These are phyloP conservation scores for Lentinula novae-zelandiae DNA, from an alignment of 1,284 basidiomycete species.

Conservation along the genomic window DNA sequence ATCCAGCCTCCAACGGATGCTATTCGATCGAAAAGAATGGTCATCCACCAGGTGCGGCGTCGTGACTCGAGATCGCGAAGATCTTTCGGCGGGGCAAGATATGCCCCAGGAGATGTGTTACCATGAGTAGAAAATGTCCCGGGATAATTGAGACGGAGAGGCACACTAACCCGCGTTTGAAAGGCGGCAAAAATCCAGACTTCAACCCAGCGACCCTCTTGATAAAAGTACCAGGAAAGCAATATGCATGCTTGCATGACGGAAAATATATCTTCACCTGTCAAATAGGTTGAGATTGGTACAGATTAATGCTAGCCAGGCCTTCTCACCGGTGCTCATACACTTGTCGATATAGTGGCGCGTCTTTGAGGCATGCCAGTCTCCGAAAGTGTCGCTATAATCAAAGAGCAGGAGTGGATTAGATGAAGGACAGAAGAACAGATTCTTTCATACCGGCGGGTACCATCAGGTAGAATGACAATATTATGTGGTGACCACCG, in stretches of 20 bases:
- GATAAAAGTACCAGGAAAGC: conserved; percentile 85
- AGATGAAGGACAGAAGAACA: neutral
- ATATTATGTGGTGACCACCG: conserved; percentile 73
- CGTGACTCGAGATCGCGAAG: conserved; percentile 70
- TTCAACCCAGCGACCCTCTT: conserved; percentile 85
- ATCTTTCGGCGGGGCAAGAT: conserved; percentile 74
- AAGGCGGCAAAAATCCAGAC: conserved; percentile 87
- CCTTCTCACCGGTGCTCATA: conserved; percentile 40
- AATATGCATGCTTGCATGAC: conserved; percentile 83
- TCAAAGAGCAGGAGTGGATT: neutral
- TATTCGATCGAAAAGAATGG: conserved; percentile 78
- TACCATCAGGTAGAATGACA: conserved; percentile 64
- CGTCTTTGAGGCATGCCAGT: conserved; percentile 82
- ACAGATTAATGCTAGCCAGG: neutral
- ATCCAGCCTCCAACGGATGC: conserved; percentile 87
- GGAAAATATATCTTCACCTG: conserved; percentile 76
- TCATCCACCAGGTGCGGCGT: conserved; percentile 85
- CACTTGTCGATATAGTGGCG: conserved; percentile 79
- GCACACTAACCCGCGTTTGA: conserved; percentile 80
- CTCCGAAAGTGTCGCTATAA: conserved; percentile 64
- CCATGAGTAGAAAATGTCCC: conserved; percentile 72
- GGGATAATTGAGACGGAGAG: conserved; percentile 76
- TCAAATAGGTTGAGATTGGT: conserved; percentile 26
- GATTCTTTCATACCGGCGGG: conserved; percentile 37
- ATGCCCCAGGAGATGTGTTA: conserved; percentile 65